Base-by-base conservation (phyloP, 345 rosid species). In the Citrus inodora region DNA sequence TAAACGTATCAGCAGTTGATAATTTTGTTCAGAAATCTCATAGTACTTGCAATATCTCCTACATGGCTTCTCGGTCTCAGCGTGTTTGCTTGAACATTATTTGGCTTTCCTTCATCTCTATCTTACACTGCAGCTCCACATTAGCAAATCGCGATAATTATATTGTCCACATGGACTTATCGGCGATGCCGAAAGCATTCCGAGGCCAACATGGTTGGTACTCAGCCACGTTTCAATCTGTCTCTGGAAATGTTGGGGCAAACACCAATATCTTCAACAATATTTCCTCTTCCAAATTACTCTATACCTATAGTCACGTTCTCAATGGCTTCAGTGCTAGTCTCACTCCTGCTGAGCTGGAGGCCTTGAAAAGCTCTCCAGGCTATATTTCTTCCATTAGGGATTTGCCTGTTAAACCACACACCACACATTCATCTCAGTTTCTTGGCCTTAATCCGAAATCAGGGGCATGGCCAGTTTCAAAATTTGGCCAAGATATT, bases 301-400 rank as follows among this genome's bases (percentile, higher is more conserved):
- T 85, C 4, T 89, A 89, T 64, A 81, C 73, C 10, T 89, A 89
- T 25, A 81, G 30, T 53, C 81, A 84, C 69, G 92, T 76, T 62
- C 78, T 86, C 22, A 82, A 84, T n/a, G 92, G 88, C 24, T 89
- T 89, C 38, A 83, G 88, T 63, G 92, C 88, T 16, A 76, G 75
- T 78, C 86, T 89, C 16, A 74, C 85, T 16, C 79, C 81, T 3
- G 19, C 21, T 6, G 87, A 83, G 81, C 87, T 82, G 28, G 80
- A 80, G 67, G 80, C 79, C 62, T n/a, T 89, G 38, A 79, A 83
- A 78, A 77, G 40, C 55, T 67, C 79, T 28, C 86, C 87, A 0
- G 90, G 88, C 13, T 89, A 68, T 58, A 17, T 88, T 33, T 87
- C 89, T 17, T 81, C 82, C 59, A 37, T 75, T 17, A 70, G 53